Conservation (phyloP, 805 yeast species). For the Ogataea philodendri region DNA sequence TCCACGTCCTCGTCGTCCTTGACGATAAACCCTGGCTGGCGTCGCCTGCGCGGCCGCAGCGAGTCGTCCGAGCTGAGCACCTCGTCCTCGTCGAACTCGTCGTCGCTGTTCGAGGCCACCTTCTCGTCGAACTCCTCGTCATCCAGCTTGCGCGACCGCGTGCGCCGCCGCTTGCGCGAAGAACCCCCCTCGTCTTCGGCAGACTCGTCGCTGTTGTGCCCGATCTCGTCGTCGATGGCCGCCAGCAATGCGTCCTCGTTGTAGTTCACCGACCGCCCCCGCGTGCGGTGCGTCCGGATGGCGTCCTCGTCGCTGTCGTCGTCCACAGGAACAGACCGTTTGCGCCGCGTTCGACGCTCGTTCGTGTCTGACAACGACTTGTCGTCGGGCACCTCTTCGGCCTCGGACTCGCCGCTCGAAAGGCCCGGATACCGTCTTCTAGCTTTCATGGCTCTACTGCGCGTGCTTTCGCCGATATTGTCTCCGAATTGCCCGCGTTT, state of each 20-base stretch:
- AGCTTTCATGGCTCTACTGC: constrained; percentile 7
- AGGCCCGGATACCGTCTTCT: constrained; percentile 7
- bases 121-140: constrained; percentile 25
- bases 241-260: constrained; percentile 33
- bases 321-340: constrained; percentile 7
- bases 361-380: neutral
- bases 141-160: constrained; percentile 25
- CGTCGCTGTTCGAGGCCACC: constrained; percentile 22
- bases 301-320: constrained; percentile 26
- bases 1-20: constrained; percentile 28
- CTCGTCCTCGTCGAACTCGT: constrained; percentile 23
- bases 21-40: constrained; percentile 25
- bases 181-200: constrained; percentile 18
- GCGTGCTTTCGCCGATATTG: neutral
- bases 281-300: constrained; percentile 27
- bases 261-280: constrained; percentile 33
- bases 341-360: constrained; percentile 3
- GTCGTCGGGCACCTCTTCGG: neutral
- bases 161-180: constrained; percentile 14
- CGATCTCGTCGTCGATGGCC: constrained; percentile 28
- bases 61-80: constrained; percentile 24
- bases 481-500: constrained; percentile 1
- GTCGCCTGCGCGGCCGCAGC: constrained; percentile 20
- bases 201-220: constrained; percentile 23
- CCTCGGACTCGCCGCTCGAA: constrained; percentile 5